Evolutionary conservation across 1,284 basidiomycete genomes (phyloP).

Genomic region (Malassezia arunalokei): DNA sequence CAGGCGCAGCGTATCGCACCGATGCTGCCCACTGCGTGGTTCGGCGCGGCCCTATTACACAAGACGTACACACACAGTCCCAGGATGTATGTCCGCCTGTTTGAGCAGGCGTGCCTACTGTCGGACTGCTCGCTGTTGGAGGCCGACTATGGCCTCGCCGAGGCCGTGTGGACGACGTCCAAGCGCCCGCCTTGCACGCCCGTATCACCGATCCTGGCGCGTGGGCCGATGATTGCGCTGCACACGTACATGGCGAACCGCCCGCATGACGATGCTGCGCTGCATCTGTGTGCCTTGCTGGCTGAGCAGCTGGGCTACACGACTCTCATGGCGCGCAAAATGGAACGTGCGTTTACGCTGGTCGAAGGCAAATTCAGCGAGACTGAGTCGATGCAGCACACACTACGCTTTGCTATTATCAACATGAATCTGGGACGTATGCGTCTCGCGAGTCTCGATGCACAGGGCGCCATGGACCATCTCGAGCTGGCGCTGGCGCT

Average conservation of each 20-base stretch:
- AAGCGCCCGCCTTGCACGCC: conserved; percentile 48
- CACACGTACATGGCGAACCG: conserved; percentile 61
- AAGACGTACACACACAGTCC: conserved; percentile 59
- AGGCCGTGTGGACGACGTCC: conserved; percentile 51
- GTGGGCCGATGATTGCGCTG: conserved; percentile 59
- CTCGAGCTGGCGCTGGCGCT: conserved; percentile 65
- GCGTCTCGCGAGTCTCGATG: conserved; percentile 55
- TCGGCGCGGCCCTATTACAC: conserved; percentile 70
- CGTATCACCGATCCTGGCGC: conserved; percentile 44
- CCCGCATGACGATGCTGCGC: conserved; percentile 60
- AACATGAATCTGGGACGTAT: conserved; percentile 72
- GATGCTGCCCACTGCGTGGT: conserved; percentile 79
- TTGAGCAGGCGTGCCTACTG: conserved; percentile 70
- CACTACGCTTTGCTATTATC: conserved; percentile 67
- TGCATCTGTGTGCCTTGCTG: conserved; percentile 74
- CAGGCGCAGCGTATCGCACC: conserved; percentile 83
- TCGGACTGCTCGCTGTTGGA: conserved; percentile 59
- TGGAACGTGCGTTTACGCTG: conserved; percentile 58
- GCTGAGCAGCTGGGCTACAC: conserved; percentile 69
- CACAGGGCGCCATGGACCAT: conserved; percentile 56
- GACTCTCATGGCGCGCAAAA: conserved; percentile 55
- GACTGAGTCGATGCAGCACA: conserved; percentile 63
- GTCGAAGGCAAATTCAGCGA: conserved; percentile 80
- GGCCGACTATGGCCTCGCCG: conserved; percentile 69
- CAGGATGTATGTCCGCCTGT: conserved; percentile 58